A percentile compares a stretch with the other conserved stretches of the same genome.
Conservation (phyloP, 2,329 filamentous ascomycete species). For the Pestalotiopsis sp. region DNA sequence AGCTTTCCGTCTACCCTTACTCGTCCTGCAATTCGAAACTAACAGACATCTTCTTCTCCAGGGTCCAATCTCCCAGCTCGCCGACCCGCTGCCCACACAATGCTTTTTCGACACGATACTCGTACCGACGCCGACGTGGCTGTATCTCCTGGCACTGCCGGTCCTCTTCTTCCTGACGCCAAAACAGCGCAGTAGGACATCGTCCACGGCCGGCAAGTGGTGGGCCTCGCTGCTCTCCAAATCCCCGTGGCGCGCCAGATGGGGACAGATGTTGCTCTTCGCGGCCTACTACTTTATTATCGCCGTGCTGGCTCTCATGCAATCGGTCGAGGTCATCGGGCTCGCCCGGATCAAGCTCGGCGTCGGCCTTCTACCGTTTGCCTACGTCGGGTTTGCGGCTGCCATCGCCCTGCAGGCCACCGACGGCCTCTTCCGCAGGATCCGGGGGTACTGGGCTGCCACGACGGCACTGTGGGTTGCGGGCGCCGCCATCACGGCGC, state of each 20-base stretch:
- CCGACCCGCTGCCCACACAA: conserved; percentile 24
- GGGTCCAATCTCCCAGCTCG: conserved; percentile 14
- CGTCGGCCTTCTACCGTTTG: conserved; percentile 13
- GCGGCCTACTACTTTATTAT: conserved; percentile 27
- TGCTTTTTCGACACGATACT: conserved; percentile 30
- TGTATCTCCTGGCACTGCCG: conserved; percentile 17
- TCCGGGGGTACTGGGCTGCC: conserved; percentile 23
- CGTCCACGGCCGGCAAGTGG: background rate
- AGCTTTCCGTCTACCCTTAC: too few relatives aligned
- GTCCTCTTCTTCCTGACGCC: conserved; percentile 20
- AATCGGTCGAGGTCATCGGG: conserved; percentile 26
- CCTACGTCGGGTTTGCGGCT: conserved; percentile 21
- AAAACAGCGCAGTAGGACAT: conserved; percentile 12
- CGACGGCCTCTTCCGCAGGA: conserved; percentile 17
- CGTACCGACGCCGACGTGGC: conserved; percentile 26
- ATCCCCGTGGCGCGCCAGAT: conserved; percentile 8
- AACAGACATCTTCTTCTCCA: background rate
- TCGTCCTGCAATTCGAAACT: background rate
- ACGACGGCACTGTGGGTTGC: conserved; percentile 24
- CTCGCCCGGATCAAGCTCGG: conserved; percentile 16
- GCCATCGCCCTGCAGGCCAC: conserved; percentile 21
- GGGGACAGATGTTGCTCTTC: conserved; percentile 20
- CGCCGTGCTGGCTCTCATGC: conserved; percentile 23
- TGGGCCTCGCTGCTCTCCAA: background rate
- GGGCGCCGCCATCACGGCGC: conserved; percentile 22